Conservation (phyloP, 1,284 basidiomycete species). For the Inonotus obliquus region DNA sequence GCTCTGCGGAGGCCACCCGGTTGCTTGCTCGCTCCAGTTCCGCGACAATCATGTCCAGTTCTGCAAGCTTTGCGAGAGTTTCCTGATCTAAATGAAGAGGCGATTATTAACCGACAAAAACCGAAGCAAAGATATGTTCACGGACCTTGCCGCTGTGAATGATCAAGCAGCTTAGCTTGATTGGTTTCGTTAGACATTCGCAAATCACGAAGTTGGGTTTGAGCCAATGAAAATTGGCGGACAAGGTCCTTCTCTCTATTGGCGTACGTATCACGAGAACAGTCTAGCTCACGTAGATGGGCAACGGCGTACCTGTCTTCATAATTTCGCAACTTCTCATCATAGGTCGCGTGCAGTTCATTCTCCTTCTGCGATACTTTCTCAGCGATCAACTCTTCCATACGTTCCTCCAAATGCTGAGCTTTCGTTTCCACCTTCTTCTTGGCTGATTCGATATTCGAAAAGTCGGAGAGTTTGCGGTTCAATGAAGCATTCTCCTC, state of each 20-base stretch:
- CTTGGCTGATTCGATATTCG: slow-evolving; percentile 65
- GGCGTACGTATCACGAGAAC: not conserved
- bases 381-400: slow-evolving; percentile 87
- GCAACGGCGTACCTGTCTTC: slow-evolving; percentile 70
- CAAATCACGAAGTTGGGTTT: slow-evolving; percentile 85
- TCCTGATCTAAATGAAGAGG: slow-evolving; percentile 71
- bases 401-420: slow-evolving; percentile 81
- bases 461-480: slow-evolving; percentile 61
- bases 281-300: not conserved
- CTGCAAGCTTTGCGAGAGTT: slow-evolving; percentile 80
- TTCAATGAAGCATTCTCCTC: slow-evolving; percentile 80
- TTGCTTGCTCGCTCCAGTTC: slow-evolving; percentile 93
- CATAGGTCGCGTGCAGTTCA: slow-evolving; percentile 93
- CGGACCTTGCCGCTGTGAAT: slow-evolving; percentile 80
- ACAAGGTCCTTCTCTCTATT: slow-evolving; percentile 88
- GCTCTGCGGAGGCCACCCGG: slow-evolving; percentile 86
- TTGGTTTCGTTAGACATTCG: slow-evolving; percentile 88
- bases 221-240: slow-evolving; percentile 79
- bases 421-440: slow-evolving; percentile 71
- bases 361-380: slow-evolving; percentile 88
- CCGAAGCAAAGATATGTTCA: slow-evolving; percentile 10
- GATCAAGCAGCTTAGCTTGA: slow-evolving; percentile 87
- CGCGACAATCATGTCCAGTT: slow-evolving; percentile 88
- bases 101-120: not conserved
- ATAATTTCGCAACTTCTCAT: slow-evolving; percentile 92